Percentiles rank a stretch among this genome's conserved stretches.
phyloP scores from a whole-genome alignment of 768 basidiomycete genomes.

The Hericium rajendrae region DNA sequence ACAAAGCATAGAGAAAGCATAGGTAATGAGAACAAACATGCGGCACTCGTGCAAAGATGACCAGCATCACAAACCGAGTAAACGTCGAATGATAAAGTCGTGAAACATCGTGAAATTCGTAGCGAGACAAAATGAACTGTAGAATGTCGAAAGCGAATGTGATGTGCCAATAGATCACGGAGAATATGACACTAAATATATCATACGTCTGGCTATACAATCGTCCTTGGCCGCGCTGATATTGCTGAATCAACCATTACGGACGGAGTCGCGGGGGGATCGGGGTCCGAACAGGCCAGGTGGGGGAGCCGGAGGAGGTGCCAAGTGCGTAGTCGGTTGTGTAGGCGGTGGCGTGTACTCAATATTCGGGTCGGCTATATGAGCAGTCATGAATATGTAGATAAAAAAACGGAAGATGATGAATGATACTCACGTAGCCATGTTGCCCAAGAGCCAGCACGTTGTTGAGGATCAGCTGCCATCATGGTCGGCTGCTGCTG shows the following conservation, averaged over 20 bases:
- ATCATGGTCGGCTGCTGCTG: not conserved
- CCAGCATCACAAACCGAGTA: not conserved
- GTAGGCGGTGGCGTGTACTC: slow-evolving; percentile 53
- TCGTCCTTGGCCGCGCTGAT: not conserved
- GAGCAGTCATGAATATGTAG: too few relatives aligned
- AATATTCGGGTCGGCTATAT: slow-evolving; percentile 31
- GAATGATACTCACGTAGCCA: slow-evolving; percentile 28
- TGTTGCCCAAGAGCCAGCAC: slow-evolving; percentile 28
- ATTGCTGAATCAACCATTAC: not conserved
- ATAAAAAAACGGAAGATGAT: too few relatives aligned
- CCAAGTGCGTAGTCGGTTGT: slow-evolving; percentile 44
- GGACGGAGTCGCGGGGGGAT: slow-evolving; percentile 38
- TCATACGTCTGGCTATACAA: not conserved
- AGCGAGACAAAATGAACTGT: not conserved
- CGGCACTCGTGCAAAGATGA: not conserved
- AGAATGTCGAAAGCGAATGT: not conserved
- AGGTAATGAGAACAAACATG: not conserved
- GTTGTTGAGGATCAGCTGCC: slow-evolving; percentile 9
- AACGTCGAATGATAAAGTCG: not conserved
- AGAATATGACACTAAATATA: not conserved
- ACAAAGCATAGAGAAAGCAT: not conserved
- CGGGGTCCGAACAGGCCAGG: slow-evolving; percentile 75
- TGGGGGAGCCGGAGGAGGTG: slow-evolving; percentile 41
- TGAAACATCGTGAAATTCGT: not conserved
- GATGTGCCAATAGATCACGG: not conserved